Conservation (phyloP, 1,284 basidiomycete species). For the Papiliotrema fonsecae region DNA sequence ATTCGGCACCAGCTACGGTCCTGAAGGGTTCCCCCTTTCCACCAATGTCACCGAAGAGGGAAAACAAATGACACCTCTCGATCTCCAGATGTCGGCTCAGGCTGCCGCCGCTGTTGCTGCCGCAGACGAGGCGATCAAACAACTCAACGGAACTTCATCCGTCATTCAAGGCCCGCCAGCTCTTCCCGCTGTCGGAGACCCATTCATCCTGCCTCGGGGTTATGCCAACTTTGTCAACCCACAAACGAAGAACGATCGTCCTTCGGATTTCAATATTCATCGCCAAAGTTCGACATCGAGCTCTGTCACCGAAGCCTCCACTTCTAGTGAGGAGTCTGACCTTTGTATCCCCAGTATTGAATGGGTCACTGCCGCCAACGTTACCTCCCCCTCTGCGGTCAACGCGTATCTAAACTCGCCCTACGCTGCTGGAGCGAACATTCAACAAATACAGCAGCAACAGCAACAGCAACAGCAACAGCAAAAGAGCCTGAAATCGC, state of each 20-base stretch:
- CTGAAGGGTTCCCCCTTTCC: constrained; percentile 36
- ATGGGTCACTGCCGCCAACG: constrained; percentile 30
- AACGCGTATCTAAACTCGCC: constrained; percentile 8
- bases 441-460: neutral
- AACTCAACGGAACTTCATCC: constrained; percentile 38
- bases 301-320: constrained; percentile 27
- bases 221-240: constrained; percentile 24
- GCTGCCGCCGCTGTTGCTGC: constrained; percentile 26
- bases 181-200: constrained; percentile 1
- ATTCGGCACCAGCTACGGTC: constrained; percentile 41
- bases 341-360: constrained; percentile 39
- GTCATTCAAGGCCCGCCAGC: constrained; percentile 28
- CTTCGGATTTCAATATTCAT: constrained; percentile 1
- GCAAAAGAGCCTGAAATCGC: neutral
- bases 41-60: constrained; percentile 5
- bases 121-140: constrained; percentile 41
- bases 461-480: neutral
- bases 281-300: constrained; percentile 32
- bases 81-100: constrained; percentile 17
- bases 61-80: constrained; percentile 7
- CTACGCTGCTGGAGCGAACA: constrained; percentile 2
- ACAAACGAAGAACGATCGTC: neutral
- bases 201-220: constrained; percentile 17
- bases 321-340: constrained; percentile 42
- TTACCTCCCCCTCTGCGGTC: constrained; percentile 1